These are phyloP conservation scores for Boletus sp. DNA, from an alignment of 768 basidiomycete genomes.

Conservation along the genomic window DNA sequence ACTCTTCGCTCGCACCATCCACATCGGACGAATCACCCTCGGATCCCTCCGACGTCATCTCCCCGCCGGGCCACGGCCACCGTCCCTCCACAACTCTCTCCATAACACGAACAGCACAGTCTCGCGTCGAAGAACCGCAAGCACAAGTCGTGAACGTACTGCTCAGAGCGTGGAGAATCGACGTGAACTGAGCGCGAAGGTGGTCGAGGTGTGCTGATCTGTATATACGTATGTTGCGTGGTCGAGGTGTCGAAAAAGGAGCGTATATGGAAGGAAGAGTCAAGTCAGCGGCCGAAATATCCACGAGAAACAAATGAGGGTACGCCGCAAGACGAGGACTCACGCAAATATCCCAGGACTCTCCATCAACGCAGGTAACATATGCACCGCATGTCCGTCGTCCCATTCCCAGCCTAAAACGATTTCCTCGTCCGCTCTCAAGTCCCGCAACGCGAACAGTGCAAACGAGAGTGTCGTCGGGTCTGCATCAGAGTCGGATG, in stretches of 20 bases:
- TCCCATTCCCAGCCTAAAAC: conserved; percentile 97
- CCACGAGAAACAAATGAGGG: neutral
- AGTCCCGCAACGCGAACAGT: conserved; percentile 73
- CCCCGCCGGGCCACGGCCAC: conserved; percentile 32
- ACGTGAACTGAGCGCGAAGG: conserved; percentile 63
- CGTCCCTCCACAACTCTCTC: conserved; percentile 54
- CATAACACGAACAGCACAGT: conserved; percentile 67
- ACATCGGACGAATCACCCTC: conserved; percentile 18
- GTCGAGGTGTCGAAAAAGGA: neutral
- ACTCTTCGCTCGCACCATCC: conserved; percentile 13
- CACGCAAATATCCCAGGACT: conserved; percentile 57
- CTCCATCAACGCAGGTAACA: conserved; percentile 65
- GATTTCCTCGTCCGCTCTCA: conserved; percentile 80
- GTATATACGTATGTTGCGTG: neutral
- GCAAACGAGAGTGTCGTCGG: conserved; percentile 61
- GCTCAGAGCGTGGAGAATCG: conserved; percentile 65
- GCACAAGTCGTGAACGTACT: conserved; percentile 76
- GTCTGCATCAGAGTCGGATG: conserved; percentile 25
- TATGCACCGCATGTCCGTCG: conserved; percentile 82
- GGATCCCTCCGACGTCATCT: conserved; percentile 25
- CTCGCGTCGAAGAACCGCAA: conserved; percentile 58
- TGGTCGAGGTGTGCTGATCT: conserved; percentile 50
- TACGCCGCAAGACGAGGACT: conserved; percentile 28
- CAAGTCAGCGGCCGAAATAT: conserved; percentile 11
- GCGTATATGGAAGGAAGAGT: neutral